These are phyloP conservation scores for Kalmusia sp. DNA, from an alignment of 2,329 filamentous ascomycete species.

Conservation along the genomic window DNA sequence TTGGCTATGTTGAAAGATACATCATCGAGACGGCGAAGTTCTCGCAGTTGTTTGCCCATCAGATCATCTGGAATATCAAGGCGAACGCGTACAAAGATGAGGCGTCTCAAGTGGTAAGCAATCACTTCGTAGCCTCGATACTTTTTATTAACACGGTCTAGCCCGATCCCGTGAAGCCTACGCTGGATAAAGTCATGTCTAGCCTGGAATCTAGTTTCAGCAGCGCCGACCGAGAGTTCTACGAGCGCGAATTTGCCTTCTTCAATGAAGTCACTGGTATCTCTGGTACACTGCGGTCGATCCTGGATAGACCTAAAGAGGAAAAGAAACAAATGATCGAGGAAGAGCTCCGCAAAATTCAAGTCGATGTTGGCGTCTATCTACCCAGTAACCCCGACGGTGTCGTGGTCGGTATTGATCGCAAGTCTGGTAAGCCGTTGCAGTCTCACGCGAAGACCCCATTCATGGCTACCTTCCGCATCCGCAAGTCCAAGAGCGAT, in stretches of 20 bases:
- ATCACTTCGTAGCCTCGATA: neutral
- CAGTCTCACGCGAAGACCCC: conserved; percentile 98
- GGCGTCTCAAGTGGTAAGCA: conserved; percentile 78
- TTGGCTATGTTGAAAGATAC: conserved; percentile 95
- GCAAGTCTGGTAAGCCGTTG: conserved; percentile 95
- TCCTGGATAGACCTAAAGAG: conserved; percentile 88
- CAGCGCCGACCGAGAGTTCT: conserved; percentile 79
- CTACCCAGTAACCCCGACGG: conserved; percentile 96
- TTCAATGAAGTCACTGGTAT: conserved; percentile 96
- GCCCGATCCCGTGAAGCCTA: conserved; percentile 92
- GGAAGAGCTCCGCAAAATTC: conserved; percentile 95
- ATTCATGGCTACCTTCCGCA: conserved; percentile 98
- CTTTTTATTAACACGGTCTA: conserved; percentile 39
- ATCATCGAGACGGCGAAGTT: conserved; percentile 97
- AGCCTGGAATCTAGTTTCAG: conserved; percentile 86
- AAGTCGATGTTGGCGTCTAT: conserved; percentile 96
- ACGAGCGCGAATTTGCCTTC: conserved; percentile 95
- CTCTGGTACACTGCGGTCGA: conserved; percentile 92
- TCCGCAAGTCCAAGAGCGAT: conserved; percentile 75
- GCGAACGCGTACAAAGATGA: conserved; percentile 98
- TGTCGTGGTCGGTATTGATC: conserved; percentile 95
- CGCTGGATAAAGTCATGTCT: conserved; percentile 86
- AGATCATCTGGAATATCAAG: conserved; percentile 99
- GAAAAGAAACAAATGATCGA: conserved; percentile 99
- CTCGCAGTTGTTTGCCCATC: conserved; percentile 97